Evolutionary conservation across 305 asterid genomes (phyloP).

Genomic region (Ilex paraguariensis): DNA sequence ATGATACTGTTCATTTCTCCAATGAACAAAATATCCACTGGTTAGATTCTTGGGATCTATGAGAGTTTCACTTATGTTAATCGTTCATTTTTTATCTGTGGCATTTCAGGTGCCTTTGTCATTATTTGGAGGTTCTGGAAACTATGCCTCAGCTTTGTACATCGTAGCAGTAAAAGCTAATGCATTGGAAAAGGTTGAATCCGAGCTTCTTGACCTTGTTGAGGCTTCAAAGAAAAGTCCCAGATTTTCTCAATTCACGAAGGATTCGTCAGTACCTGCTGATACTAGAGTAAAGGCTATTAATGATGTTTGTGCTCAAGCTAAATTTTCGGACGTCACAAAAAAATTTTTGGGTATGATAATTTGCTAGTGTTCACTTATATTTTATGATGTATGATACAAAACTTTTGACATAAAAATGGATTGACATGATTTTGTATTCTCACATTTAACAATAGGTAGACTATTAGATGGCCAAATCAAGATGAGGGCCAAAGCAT

Average conservation of each 20-base stretch:
- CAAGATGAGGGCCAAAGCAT: too few relatives aligned
- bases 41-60: background rate
- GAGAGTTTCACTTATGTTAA: background rate
- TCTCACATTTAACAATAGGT: too few relatives aligned
- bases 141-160: constrained; percentile 90
- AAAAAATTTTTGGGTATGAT: constrained; percentile 71
- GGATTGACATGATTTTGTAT: too few relatives aligned
- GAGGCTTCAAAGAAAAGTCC: constrained; percentile 79
- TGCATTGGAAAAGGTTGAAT: constrained; percentile 73
- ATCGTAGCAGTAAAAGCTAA: constrained; percentile 77
- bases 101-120: constrained; percentile 64
- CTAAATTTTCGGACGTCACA: constrained; percentile 64
- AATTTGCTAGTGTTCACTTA: too few relatives aligned
- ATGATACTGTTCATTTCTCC: too few relatives aligned
- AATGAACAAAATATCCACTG: too few relatives aligned
- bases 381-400: too few relatives aligned
- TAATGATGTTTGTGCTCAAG: constrained; percentile 47
- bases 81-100: background rate
- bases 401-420: too few relatives aligned
- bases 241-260: constrained; percentile 72
- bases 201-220: constrained; percentile 60
- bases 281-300: constrained; percentile 69
- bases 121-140: constrained; percentile 80
- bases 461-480: too few relatives aligned
- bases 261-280: constrained; percentile 57